Conservation (phyloP, 805 yeast species). For the Gaillardinia entomophila region DNA sequence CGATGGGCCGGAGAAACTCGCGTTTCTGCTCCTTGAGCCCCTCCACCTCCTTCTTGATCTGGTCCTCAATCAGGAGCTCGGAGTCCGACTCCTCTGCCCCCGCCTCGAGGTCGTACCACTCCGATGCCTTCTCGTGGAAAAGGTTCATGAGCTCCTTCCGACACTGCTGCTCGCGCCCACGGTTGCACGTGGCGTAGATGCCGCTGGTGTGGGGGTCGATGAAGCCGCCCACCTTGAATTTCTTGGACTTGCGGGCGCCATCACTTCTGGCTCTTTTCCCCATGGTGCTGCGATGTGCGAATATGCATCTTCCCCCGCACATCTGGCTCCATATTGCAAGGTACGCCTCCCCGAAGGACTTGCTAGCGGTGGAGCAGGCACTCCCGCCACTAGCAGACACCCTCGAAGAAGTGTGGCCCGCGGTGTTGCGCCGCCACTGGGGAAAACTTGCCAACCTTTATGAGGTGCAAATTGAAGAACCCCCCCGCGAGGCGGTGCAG, state of each 20-base stretch:
- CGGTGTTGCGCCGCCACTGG: too few relatives aligned
- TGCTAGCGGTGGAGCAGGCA: too few relatives aligned
- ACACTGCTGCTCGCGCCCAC: conserved; percentile 74
- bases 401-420: too few relatives aligned
- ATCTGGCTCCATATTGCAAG: too few relatives aligned
- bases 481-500: too few relatives aligned
- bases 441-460: too few relatives aligned
- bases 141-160: conserved; percentile 64
- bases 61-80: conserved; percentile 66
- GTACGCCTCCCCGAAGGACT: too few relatives aligned
- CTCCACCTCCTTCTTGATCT: conserved; percentile 63
- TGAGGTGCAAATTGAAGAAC: too few relatives aligned
- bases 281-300: conserved; percentile 4
- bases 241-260: conserved; percentile 19
- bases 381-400: too few relatives aligned
- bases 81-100: conserved; percentile 18
- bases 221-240: conserved; percentile 45
- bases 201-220: conserved; percentile 86
- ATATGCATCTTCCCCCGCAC: too few relatives aligned
- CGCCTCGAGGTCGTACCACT: conserved; percentile 22
- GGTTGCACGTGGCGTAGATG: conserved; percentile 80
- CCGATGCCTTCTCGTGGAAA: conserved; percentile 37
- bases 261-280: conserved; percentile 17
- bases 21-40: conserved; percentile 50
- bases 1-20: conserved; percentile 49